Evolutionary conservation across 495 filamentous ascomycete genomes (phyloP), one percentile per base, ranked within the genome.

Genomic region (Penicillium ucsense): DNA sequence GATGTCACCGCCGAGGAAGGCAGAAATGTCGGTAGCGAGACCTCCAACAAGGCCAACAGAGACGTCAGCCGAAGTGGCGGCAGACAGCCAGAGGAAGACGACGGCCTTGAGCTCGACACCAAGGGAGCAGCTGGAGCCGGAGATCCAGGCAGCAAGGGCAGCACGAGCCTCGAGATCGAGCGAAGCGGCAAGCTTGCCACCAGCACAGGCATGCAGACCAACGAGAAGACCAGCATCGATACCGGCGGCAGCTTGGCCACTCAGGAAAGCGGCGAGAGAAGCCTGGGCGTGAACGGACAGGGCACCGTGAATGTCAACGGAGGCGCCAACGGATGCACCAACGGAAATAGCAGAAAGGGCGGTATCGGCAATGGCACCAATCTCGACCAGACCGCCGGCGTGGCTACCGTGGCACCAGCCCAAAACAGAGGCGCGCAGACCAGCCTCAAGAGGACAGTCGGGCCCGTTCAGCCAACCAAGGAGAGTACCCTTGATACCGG

Each of bases 41-140:
- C 58, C 56, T 38, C 51, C 39, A 42, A 56, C 55, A 30, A 71
- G 41, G 52, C 58, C 56, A 33, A 63, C 41, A 30, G 59, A 60
- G 45, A 54, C 57, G 10, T 67, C 62, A 34, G 42, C 58, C 28
- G 54, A 52, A 29, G 62, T 63, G 41, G 44, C 59, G 31, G 72
- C 55, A 7, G 67, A 67, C 41, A 73, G 56, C 70, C 70, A 73
- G 57, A 69, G 56, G 27, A 68, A 41, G 38, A 73, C 53, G 31
- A 67, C 57, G 34, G 65, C 57, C 70, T 73, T 72, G 31, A 71
- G 59, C 43, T 72, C 62, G 44, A 56, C 66, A 38, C 64, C 65
- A 20, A 74, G 63, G 29, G 53, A 38, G 67, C 66, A 70, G 52
- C 43, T 48, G 35, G 61, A 57, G 41, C 63, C 56, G 37, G 63